phyloP scores from a whole-genome alignment of 2,329 filamentous ascomycete genomes.

The Cladosporium phlei region DNA sequence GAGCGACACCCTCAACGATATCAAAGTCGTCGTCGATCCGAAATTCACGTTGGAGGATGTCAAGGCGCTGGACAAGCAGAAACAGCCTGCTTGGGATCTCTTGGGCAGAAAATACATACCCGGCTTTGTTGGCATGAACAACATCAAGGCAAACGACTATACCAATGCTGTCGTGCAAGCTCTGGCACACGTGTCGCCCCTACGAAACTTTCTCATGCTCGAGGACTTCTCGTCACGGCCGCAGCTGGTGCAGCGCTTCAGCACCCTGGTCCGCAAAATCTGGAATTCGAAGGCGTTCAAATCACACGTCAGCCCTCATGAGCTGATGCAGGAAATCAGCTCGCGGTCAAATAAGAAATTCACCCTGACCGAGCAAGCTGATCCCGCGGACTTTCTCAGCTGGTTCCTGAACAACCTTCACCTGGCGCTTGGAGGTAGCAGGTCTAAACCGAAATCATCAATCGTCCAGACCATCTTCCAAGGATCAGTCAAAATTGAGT shows the following conservation, averaged over 20 bases:
- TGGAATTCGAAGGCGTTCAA: slow-evolving; percentile 98
- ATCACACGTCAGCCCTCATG: slow-evolving; percentile 92
- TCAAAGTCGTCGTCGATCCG: slow-evolving; percentile 95
- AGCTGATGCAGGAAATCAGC: slow-evolving; percentile 90
- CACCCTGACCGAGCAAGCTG: slow-evolving; percentile 82
- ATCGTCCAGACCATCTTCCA: slow-evolving; percentile 93
- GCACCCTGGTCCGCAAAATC: slow-evolving; percentile 88
- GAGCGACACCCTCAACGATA: slow-evolving; percentile 91
- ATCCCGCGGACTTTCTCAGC: slow-evolving; percentile 91
- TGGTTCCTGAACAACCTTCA: slow-evolving; percentile 98
- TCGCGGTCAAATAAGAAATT: slow-evolving; percentile 88
- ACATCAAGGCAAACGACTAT: slow-evolving; percentile 99
- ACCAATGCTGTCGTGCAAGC: slow-evolving; percentile 92
- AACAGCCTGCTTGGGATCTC: slow-evolving; percentile 67
- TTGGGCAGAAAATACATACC: slow-evolving; percentile 81
- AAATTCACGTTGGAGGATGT: slow-evolving; percentile 78
- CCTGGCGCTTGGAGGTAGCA: slow-evolving; percentile 82
- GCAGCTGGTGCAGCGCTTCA: slow-evolving; percentile 82
- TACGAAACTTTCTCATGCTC: slow-evolving; percentile 88
- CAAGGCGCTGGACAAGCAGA: slow-evolving; percentile 64
- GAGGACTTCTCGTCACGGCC: slow-evolving; percentile 70
- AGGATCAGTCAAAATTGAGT: slow-evolving; percentile 85
- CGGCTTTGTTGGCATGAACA: slow-evolving; percentile 98
- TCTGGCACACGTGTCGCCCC: slow-evolving; percentile 78
- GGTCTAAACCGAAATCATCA: slow-evolving; percentile 75